Evolutionary conservation across 129 eudicot species (phyloP).

Genomic region (Pittosporum tobira): DNA sequence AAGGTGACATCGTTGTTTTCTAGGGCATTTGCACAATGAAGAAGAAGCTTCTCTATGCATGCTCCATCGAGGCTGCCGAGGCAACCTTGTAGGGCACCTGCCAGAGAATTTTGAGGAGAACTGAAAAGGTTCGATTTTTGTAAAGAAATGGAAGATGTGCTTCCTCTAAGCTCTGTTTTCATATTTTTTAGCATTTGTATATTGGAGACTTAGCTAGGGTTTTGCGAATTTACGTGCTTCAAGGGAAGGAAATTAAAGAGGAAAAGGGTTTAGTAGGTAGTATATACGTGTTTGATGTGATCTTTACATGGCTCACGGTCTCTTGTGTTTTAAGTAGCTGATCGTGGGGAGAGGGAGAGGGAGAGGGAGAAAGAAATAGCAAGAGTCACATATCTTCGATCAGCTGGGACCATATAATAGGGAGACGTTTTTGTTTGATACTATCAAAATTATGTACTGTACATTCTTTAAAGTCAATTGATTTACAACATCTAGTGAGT

Average conservation of each 20-base stretch:
- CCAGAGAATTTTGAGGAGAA: conserved; percentile 33
- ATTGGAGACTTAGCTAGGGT: conserved; percentile 13
- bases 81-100: conserved; percentile 50
- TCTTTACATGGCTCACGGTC: background rate
- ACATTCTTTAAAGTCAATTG: too few relatives aligned
- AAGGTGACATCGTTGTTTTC: conserved; percentile 61
- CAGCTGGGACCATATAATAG: conserved; percentile 6
- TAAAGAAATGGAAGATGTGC: conserved; percentile 30
- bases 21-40: conserved; percentile 72
- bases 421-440: too few relatives aligned
- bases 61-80: conserved; percentile 69
- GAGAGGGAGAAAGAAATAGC: background rate
- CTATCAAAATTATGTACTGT: too few relatives aligned
- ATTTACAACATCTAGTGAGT: too few relatives aligned
- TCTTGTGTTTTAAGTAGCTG: background rate
- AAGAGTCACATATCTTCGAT: conserved; percentile 1
- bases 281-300: background rate
- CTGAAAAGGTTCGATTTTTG: conserved; percentile 30
- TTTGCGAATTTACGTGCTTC: conserved; percentile 7
- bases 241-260: background rate
- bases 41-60: conserved; percentile 69
- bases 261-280: background rate
- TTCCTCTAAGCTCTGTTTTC: conserved; percentile 53
- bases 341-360: background rate
- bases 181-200: conserved; percentile 12